A percentile compares a stretch with the other conserved stretches of the same genome.
Conservation (phyloP, 192 early-diverging fungal species). For the Mortierella alpina region DNA sequence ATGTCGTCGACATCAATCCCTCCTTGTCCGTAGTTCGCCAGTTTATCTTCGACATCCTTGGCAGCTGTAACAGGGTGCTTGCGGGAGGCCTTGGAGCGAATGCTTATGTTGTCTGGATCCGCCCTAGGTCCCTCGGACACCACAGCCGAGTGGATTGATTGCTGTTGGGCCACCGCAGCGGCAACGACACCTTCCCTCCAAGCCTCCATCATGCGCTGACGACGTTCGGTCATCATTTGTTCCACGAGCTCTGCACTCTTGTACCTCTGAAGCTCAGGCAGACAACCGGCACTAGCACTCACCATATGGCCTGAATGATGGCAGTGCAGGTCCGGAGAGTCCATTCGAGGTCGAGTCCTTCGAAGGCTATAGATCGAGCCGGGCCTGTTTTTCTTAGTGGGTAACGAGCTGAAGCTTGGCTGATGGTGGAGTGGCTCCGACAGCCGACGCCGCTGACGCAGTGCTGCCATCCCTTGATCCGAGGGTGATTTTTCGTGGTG, state of each 20-base stretch:
- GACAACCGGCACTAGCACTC: slow-evolving; percentile 11
- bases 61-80: not conserved
- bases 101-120: slow-evolving; percentile 34
- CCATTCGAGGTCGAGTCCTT: slow-evolving; percentile 11
- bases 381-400: slow-evolving; percentile 29
- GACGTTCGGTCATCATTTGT: slow-evolving; percentile 38
- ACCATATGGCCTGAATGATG: slow-evolving; percentile 20
- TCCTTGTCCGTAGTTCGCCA: slow-evolving; percentile 2
- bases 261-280: slow-evolving; percentile 38
- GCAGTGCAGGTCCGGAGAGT: slow-evolving; percentile 13
- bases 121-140: slow-evolving; percentile 26
- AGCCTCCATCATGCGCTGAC: slow-evolving; percentile 55
- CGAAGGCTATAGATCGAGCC: slow-evolving; percentile 44
- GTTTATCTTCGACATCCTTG: slow-evolving; percentile 4
- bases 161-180: slow-evolving; percentile 45
- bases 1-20: not conserved
- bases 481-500: slow-evolving; percentile 30
- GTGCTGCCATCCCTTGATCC: slow-evolving; percentile 6
- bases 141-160: slow-evolving; percentile 38
- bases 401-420: slow-evolving; percentile 2
- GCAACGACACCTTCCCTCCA: slow-evolving; percentile 56
- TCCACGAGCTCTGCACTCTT: slow-evolving; percentile 45
- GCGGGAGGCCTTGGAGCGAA: slow-evolving; percentile 37
- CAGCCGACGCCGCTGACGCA: slow-evolving; percentile 31
- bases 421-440: slow-evolving; percentile 40